Conservation (phyloP, 2,329 filamentous ascomycete genomes). For the Monosporascus sp. region DNA sequence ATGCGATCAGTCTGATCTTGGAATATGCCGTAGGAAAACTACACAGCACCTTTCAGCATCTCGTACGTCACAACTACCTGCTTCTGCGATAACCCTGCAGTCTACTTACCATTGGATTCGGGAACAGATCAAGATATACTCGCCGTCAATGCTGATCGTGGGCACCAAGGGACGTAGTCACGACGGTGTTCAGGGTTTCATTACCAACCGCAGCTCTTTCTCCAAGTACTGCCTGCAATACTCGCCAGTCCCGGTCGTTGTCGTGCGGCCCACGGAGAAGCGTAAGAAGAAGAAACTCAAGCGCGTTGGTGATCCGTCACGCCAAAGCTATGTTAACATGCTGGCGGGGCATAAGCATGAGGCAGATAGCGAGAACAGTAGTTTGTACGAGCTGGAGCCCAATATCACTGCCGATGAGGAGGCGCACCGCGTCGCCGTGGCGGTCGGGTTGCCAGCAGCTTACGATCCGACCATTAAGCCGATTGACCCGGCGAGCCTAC, state of each 20-base stretch:
- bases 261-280: conserved; percentile 82
- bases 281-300: conserved; percentile 87
- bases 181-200: conserved; percentile 77
- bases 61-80: conserved; percentile 52
- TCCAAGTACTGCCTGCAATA: conserved; percentile 94
- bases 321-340: conserved; percentile 74
- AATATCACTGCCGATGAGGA: conserved; percentile 55
- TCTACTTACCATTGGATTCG: neutral
- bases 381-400: conserved; percentile 49
- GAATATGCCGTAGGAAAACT: conserved; percentile 88
- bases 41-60: conserved; percentile 82
- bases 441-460: conserved; percentile 54
- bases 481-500: conserved; percentile 30
- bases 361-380: conserved; percentile 49
- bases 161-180: conserved; percentile 81
- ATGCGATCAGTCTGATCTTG: conserved; percentile 77
- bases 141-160: conserved; percentile 85
- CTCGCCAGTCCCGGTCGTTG: conserved; percentile 87
- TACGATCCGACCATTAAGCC: conserved; percentile 62
- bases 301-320: conserved; percentile 67
- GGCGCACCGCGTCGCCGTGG: conserved; percentile 58
- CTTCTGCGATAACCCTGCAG: neutral
- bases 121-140: conserved; percentile 77
- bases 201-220: conserved; percentile 74
- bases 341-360: conserved; percentile 58